Percentiles rank a stretch among this genome's conserved stretches.
Conservation (phyloP, 352 stramenopile genomes). For the Globisporangium mamillatum region DNA sequence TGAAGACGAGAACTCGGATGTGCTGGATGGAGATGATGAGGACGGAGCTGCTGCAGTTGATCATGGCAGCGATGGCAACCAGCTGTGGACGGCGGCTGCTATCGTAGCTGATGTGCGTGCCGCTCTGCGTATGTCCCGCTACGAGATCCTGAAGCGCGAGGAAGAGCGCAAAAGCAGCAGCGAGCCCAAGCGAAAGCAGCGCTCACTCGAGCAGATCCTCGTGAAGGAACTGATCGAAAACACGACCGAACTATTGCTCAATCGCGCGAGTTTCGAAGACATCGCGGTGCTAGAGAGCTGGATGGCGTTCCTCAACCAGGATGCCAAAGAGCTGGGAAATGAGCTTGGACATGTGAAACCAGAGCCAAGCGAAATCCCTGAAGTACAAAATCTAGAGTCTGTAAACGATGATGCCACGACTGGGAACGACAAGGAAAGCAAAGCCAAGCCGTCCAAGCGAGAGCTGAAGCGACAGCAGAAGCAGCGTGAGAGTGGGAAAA, state of each 20-base stretch:
- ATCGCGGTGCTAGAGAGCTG: constrained; percentile 39
- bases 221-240: constrained; percentile 59
- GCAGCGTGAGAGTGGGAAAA: not conserved
- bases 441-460: constrained; percentile 13
- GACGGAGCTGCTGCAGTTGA: constrained; percentile 14
- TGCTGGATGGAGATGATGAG: not conserved
- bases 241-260: constrained; percentile 64
- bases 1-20: not conserved
- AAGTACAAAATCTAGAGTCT: not conserved
- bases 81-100: constrained; percentile 18
- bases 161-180: constrained; percentile 8
- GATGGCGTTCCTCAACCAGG: constrained; percentile 29
- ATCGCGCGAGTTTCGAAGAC: constrained; percentile 33
- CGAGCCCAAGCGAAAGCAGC: constrained; percentile 19
- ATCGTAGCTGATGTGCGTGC: constrained; percentile 33
- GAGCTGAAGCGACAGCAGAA: constrained; percentile 16
- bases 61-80: not conserved
- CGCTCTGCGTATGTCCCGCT: constrained; percentile 31
- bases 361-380: not conserved
- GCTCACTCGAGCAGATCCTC: constrained; percentile 39
- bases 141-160: constrained; percentile 24
- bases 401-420: not conserved
- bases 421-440: not conserved
- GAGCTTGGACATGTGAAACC: constrained; percentile 14
- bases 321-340: not conserved